Base-by-base conservation (phyloP, 352 stramenopile species). In the Phytophthora cajani region DNA sequence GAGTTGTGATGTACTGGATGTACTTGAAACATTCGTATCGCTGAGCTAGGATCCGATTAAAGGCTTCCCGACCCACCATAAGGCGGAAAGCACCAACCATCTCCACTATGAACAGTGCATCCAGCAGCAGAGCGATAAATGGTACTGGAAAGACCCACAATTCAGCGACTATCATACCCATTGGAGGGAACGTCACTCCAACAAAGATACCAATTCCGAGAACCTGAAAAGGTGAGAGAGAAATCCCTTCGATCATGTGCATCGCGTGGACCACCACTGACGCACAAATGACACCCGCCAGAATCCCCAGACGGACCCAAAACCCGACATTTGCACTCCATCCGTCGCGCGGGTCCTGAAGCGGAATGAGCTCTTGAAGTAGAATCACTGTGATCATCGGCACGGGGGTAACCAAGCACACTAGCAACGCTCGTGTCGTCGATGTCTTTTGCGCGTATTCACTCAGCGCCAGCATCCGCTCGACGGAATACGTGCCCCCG, bases 401-500 rank as follows among this genome's bases (percentile, higher is more conserved):
- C 5, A 64, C 19, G 10, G 58, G 58, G 2, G 56, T 62, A 12
- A 4, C 5, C 10, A 53, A 11, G 17, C 56, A 62, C 5, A 62
- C 56, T 1, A 62, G 19, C 2, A 51, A 16, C 3, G 25, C 56
- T 2, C 38, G 54, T 11, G 2, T 8, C 2, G 44, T 21, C 11
- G 56, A 52, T 2, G 36, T 46, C 1, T 40, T 49, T 17, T 62
- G 36, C 3, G 57, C 53, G 51, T 75, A 78, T 23, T 67, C 46
- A 16, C 69, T 49, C 21, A 78, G 14, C 9, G 61, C 58, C 11
- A 71, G 49, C 23, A 75, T 61, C 21, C 66, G 56, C 47, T 78
- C 67, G 12, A 62, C 21, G 0, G 56, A 62, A 25, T 62, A 62
- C 17, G 27, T 36, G 14, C 56, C 56, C 6, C 64, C 56, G 11